Evolutionary conservation across 177 flowering plant species (phyloP).

Genomic region (Vitis hybrid): DNA sequence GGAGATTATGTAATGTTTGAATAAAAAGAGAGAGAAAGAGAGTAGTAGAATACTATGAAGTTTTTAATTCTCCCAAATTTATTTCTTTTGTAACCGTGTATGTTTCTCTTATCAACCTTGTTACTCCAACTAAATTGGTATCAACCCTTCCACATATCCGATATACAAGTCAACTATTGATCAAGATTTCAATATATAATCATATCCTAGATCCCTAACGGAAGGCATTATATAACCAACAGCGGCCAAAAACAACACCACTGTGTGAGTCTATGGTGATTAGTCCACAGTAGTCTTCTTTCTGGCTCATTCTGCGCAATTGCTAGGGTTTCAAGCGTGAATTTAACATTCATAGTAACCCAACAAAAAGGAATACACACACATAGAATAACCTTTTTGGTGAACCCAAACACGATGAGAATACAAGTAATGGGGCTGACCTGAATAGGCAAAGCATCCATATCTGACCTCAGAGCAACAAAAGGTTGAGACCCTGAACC

Average conservation of each 20-base stretch:
- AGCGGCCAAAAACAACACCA: background rate
- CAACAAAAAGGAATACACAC: no score
- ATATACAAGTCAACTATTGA: background rate
- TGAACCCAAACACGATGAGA: background rate
- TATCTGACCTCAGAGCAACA: conserved; percentile 83
- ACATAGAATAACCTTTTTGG: no score
- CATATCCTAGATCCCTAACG: background rate
- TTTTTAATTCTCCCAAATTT: no score
- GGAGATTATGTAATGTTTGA: no score
- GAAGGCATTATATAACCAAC: background rate
- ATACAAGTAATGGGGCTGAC: conserved; percentile 22
- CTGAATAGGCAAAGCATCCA: conserved; percentile 93
- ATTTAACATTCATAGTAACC: no score
- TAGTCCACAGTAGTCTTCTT: background rate
- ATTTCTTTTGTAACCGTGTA: no score
- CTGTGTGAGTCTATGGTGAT: background rate
- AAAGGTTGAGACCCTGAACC: conserved; percentile 72
- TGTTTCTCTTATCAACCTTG: no score
- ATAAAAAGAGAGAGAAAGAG: no score
- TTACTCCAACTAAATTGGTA: no score
- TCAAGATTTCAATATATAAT: background rate
- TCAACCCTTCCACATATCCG: no score
- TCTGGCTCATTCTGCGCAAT: background rate
- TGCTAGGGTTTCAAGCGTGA: background rate
- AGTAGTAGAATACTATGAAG: no score